These are phyloP conservation scores for Tolypocladium amazonense DNA, from an alignment of 2,329 filamentous ascomycete species.

Conservation along the genomic window DNA sequence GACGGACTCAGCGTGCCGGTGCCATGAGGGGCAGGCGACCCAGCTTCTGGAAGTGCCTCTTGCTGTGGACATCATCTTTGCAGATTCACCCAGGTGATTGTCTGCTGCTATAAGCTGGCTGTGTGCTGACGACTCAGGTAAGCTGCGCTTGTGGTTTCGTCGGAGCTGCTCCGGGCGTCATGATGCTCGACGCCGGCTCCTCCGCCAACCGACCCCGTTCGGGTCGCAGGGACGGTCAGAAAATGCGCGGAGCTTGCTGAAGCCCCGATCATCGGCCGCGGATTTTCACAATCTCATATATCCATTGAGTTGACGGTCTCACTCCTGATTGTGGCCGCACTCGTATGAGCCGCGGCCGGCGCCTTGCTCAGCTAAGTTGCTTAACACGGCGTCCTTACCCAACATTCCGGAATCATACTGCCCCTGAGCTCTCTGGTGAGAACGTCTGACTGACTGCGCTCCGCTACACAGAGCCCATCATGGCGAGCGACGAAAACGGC, in stretches of 20 bases:
- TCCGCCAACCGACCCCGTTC: neutral
- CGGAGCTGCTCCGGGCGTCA: neutral
- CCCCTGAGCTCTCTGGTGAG: neutral
- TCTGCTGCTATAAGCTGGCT: neutral
- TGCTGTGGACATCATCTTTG: neutral
- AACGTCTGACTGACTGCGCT: neutral
- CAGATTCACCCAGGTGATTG: neutral
- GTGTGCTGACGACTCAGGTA: neutral
- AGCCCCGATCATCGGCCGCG: neutral
- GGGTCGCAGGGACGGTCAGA: neutral
- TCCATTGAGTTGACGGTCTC: neutral
- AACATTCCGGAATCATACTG: neutral
- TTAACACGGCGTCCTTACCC: neutral
- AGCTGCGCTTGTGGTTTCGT: neutral
- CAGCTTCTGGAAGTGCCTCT: neutral
- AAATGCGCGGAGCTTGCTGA: neutral
- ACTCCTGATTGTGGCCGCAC: neutral
- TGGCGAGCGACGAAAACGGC: slow-evolving; percentile 13
- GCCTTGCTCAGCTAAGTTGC: neutral
- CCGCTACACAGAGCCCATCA: slow-evolving; percentile 5
- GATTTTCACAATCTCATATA: neutral
- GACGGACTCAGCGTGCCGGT: neutral
- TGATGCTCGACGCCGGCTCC: neutral
- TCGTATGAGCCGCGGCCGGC: neutral
- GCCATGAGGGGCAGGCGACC: neutral